phyloP scores from a whole-genome alignment of 352 stramenopile genomes.

The Plasmopara muralis region DNA sequence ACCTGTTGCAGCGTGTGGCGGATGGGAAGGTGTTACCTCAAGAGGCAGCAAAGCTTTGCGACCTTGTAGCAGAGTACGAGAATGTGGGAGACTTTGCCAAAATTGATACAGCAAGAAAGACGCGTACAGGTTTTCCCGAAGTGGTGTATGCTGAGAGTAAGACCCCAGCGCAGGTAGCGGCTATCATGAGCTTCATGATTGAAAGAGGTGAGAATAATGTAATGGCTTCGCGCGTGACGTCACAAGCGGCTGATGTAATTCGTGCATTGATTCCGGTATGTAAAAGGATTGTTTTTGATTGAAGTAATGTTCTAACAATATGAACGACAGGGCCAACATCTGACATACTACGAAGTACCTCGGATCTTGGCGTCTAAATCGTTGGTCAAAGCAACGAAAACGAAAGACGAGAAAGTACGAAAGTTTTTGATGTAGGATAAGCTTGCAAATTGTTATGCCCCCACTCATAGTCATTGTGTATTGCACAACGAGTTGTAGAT shows the following conservation, averaged over 20 bases:
- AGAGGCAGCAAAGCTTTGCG: slow-evolving; percentile 24
- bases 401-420: slow-evolving; percentile 3
- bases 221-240: slow-evolving; percentile 80
- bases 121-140: slow-evolving; percentile 92
- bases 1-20: slow-evolving; percentile 53
- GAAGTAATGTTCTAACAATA: background rate
- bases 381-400: slow-evolving; percentile 5
- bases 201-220: slow-evolving; percentile 42
- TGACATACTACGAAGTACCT: slow-evolving; percentile 62
- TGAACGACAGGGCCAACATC: slow-evolving; percentile 24
- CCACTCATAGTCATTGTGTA: background rate
- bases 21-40: slow-evolving; percentile 36
- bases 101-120: slow-evolving; percentile 86
- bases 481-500: slow-evolving; percentile 9
- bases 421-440: slow-evolving; percentile 6
- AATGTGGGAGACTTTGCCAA: slow-evolving; percentile 54
- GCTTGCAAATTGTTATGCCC: background rate
- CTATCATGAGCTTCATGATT: slow-evolving; percentile 89
- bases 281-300: slow-evolving; percentile 1
- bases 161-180: slow-evolving; percentile 81
- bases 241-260: slow-evolving; percentile 36
- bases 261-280: slow-evolving; percentile 32
- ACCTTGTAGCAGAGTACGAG: slow-evolving; percentile 35
- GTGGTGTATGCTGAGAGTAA: slow-evolving; percentile 94
- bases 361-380: slow-evolving; percentile 62